Evolutionary conservation across 2,329 filamentous ascomycete genomes (phyloP).

Genomic region (Graphilbum fragrans): DNA sequence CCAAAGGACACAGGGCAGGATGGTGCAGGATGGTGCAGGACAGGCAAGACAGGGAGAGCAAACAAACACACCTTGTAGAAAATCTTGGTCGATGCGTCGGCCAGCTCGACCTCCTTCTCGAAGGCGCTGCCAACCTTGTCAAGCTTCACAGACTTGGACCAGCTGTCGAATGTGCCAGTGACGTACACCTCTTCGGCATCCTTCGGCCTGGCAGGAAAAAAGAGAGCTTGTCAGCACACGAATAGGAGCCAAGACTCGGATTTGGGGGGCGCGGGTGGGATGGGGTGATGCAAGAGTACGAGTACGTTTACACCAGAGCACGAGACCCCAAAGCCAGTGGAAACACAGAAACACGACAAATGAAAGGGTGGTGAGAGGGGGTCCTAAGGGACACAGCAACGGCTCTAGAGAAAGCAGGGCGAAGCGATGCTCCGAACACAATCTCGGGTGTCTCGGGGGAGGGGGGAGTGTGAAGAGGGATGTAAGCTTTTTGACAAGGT

Average conservation of each 20-base stretch:
- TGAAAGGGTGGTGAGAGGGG: too few relatives aligned
- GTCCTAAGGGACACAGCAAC: too few relatives aligned
- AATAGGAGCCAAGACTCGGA: neutral
- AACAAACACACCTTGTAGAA: conserved; percentile 63
- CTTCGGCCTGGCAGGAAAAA: conserved; percentile 53
- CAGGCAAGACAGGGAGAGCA: neutral
- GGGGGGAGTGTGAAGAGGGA: too few relatives aligned
- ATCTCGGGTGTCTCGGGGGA: too few relatives aligned
- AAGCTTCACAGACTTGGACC: conserved; percentile 76
- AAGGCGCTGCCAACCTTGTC: conserved; percentile 64
- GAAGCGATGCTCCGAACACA: too few relatives aligned
- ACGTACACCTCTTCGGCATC: conserved; percentile 80
- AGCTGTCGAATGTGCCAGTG: conserved; percentile 91
- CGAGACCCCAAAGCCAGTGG: too few relatives aligned
- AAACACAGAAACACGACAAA: too few relatives aligned
- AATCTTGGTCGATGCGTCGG: conserved; percentile 57
- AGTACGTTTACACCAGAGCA: too few relatives aligned
- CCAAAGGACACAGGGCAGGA: neutral
- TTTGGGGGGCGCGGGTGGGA: neutral
- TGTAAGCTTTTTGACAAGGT: too few relatives aligned
- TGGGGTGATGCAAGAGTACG: neutral
- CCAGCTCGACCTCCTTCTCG: conserved; percentile 68
- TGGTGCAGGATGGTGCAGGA: neutral
- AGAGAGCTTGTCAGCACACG: neutral
- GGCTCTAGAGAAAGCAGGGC: too few relatives aligned